Percentiles rank a stretch among this genome's conserved stretches.
Conservation (phyloP, 1,284 basidiomycete genomes). For the Puccinia coronata region DNA sequence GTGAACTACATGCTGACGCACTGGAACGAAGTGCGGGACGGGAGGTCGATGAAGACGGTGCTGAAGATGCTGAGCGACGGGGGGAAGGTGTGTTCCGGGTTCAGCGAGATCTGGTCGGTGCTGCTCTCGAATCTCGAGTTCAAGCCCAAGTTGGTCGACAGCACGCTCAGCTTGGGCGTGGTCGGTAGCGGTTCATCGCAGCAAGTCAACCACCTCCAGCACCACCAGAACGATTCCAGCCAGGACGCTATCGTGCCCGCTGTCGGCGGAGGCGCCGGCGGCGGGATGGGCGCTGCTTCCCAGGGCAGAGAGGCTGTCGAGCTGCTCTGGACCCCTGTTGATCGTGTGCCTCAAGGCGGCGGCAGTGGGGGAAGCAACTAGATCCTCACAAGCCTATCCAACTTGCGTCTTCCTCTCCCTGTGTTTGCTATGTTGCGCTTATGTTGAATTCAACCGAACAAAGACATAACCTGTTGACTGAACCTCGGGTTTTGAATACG, state of each 20-base stretch:
- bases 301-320: slow-evolving; percentile 13
- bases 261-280: not conserved
- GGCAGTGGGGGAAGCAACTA: slow-evolving; percentile 8
- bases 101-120: slow-evolving; percentile 42
- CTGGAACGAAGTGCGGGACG: slow-evolving; percentile 50
- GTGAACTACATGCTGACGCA: slow-evolving; percentile 52
- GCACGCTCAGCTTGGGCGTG: not conserved
- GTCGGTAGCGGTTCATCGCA: not conserved
- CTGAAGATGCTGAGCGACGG: slow-evolving; percentile 36
- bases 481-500: too few species aligned
- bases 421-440: too few species aligned
- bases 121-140: slow-evolving; percentile 27
- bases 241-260: not conserved
- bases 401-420: not conserved
- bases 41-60: slow-evolving; percentile 31
- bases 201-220: not conserved
- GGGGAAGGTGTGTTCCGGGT: slow-evolving; percentile 26
- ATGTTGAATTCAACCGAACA: too few species aligned
- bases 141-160: slow-evolving; percentile 23
- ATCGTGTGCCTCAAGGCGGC: slow-evolving; percentile 7
- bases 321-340: not conserved
- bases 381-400: not conserved
- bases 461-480: too few species aligned
- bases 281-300: not conserved
- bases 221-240: slow-evolving; percentile 14